Base-by-base conservation (phyloP, 2,329 filamentous ascomycete species). In the Penicillium corylophilum region DNA sequence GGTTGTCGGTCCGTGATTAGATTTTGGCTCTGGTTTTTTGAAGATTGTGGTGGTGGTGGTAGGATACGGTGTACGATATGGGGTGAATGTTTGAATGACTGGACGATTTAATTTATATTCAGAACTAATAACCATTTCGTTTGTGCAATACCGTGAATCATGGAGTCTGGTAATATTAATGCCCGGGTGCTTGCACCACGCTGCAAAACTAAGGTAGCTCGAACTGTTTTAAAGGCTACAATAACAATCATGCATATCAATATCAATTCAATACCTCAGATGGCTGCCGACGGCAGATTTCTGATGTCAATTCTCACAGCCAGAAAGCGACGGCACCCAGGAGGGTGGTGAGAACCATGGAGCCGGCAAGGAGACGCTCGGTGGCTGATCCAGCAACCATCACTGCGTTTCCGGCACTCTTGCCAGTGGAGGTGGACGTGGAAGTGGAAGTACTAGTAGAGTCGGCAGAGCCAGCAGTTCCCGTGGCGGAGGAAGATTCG, bases 241-340 rank as follows among this genome's bases (percentile, higher is more conserved):
- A 49, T 48, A 7, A 13, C 46, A 49, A 45, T 33, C 44, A 59
- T 53, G 54, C 45, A 52, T 59, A 59, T 61, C 50, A 46, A 60
- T 62, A 41, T 26, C 20, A 41, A 16, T 24, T 59, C 51, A 57
- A 39, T 46, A 20, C 26, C 41, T 54, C 42, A 41, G 13, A 16
- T 42, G 8, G 15, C 20, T 23, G 39, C 15, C 29, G 23, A 15
- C 12, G 41, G 23, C 16, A 26, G 16, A 41, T 2, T 31, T 7
- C 13, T 26, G 15, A 33, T 20, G n/a, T 35, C n/a, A 29, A 29
- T 16, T 45, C 28, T 59, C 48, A 67, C 41, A 67, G 57, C 57
- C 56, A 64, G 8, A 60, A 53, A n/a, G 63, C 61, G 20, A 63
- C 36, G 8, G 50, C 46, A 23, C 63, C 64, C 36, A 64, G 22